Base-by-base conservation (phyloP, 2,329 filamentous ascomycete genomes). In the Colletotrichum tabaci region DNA sequence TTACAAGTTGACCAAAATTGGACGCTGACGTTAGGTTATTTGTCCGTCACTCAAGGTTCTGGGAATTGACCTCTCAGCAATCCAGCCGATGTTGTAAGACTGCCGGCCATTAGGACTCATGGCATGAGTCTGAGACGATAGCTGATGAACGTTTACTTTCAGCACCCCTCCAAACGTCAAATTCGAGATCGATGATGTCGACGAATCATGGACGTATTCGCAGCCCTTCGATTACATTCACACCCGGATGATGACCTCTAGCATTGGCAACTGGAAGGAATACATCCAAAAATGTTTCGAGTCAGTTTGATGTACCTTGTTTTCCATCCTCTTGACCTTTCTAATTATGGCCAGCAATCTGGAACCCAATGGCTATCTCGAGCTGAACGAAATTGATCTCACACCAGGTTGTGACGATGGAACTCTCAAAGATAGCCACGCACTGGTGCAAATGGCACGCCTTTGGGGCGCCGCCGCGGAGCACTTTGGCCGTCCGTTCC, bases 161-260 rank as follows among this genome's bases (percentile, higher is more conserved):
- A 68, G 66, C 18, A 82, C 82, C 2, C 84, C 85, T 0, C 81
- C 82, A 0, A 87, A 87, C 62, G 79, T 85, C 40, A 76, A 74
- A 8, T 87, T 87, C 72, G 80, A 83, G 52, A 74, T 83, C 64
- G 81, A 83, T 64, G 81, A 83, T 67, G 65, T 77, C 1, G 79
- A 81, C 18, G 74, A 77, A 53, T 50, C 74, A 49, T 83, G 81
- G 82, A 75, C 75, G 2, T 82, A 73, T 15, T 71, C 72, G 7
- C 52, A 61, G 1, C 74, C 75, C 0, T 70, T 70, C 16, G 62
- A 70, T 2, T 70, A 66, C 10, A 70, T 61, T 18, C 67, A 70
- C 6, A 66, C 61, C 47, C n/a, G 62, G 0, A 42, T 65, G 47
- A 35, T 70, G 62, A 70, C 50, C 2, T 47, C 53, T 1, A 60